Percentiles rank a stretch among this genome's conserved stretches.
These are phyloP conservation scores for Cercospora nicotianae DNA, from an alignment of 2,329 filamentous ascomycete species.

Conservation along the genomic window DNA sequence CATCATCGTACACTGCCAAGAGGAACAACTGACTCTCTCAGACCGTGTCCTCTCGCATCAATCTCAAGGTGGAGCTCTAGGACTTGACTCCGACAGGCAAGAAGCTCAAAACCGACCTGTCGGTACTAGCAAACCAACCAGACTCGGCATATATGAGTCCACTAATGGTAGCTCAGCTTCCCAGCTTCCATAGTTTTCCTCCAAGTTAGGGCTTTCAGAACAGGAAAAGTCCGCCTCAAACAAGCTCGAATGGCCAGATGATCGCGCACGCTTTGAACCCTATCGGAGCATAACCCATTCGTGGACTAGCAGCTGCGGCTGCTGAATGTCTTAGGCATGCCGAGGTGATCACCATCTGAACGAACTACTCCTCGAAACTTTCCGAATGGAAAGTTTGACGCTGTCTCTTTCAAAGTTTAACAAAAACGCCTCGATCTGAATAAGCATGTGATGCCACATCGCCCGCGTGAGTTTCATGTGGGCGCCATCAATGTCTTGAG, in stretches of 20 bases:
- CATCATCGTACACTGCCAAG: background rate
- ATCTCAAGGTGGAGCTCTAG: background rate
- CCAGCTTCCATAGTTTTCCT: background rate
- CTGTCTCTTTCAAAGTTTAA: background rate
- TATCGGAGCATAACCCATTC: background rate
- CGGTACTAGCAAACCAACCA: background rate
- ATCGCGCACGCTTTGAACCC: background rate
- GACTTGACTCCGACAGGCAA: background rate
- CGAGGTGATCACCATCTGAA: background rate
- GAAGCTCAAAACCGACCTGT: background rate
- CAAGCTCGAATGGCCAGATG: background rate
- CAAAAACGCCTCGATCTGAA: background rate
- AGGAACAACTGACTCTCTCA: background rate
- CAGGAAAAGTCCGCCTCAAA: background rate
- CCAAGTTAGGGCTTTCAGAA: slow-evolving; percentile 1
- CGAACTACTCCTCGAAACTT: background rate
- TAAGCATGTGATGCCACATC: background rate
- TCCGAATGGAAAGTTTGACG: background rate
- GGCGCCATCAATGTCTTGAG: background rate
- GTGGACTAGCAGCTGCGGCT: background rate
- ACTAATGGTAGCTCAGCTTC: background rate
- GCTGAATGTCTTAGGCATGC: background rate
- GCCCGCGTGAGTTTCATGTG: background rate
- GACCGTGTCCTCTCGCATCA: background rate
- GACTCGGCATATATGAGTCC: background rate